Base-by-base conservation (phyloP, 495 filamentous ascomycete species). In the Trichoderma gamsii region DNA sequence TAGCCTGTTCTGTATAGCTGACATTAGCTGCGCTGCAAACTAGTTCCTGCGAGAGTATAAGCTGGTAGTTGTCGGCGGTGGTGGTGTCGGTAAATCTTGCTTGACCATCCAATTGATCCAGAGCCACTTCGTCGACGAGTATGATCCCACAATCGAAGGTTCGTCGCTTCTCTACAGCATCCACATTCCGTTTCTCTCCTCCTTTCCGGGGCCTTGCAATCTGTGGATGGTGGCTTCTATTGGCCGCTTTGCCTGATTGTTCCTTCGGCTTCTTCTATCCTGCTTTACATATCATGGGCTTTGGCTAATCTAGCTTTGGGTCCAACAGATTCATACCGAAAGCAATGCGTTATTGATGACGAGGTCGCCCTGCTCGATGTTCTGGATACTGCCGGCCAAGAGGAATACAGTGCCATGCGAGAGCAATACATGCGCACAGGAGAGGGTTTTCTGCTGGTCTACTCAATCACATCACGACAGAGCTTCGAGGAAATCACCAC, bases 361-460 rank as follows among this genome's bases (percentile, higher is more conserved):
- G 95, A 98, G 79, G 92, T 97, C 71, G 96, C 95, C 56, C 86
- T 97, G 66, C 89, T 99, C 76, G 95, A 99, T 77, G 94, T 99
- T 66, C 88, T 99, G 73, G 95, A 99, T 78, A 99, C 95, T 64
- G 95, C 95, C 66, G 95, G 95, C 66, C 95, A 99, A 80, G 95
- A 99, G 79, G 95, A 99, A 80, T 99, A 99, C 82, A 97, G 93
- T 46, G 95, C 95, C 66, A 99, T 99, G 95, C 88, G 95, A 71
- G 95, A 99, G 82, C 95, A 99, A 82, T 99, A 99, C 85, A 99
- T 99, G 95, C 90, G 95, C 73, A 99, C 96, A 44, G 95, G 95
- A 75, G 95, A 99, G 81, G 95, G 95, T 56, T 99, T 99, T 81
- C 85, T 99, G 71, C 87, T 99, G 25, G 92, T 99, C 72, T 99